Conservation (phyloP, 1,284 basidiomycete genomes). For the Fomitopsis betulina region DNA sequence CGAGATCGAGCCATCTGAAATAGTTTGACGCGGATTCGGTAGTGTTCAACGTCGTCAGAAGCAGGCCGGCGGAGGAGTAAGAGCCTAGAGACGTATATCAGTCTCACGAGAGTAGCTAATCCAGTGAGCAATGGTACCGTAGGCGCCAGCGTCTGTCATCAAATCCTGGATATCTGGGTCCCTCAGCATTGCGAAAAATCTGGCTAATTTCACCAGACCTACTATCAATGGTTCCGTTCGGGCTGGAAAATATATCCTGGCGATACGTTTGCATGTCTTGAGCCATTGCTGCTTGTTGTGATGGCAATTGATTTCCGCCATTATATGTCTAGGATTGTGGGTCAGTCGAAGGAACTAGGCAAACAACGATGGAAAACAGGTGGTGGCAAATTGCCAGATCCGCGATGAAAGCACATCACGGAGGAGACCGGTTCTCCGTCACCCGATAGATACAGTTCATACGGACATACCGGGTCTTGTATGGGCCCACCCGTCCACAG, state of each 20-base stretch:
- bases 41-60: conserved; percentile 46
- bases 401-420: neutral
- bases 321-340: conserved; percentile 48
- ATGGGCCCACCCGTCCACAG: conserved; percentile 76
- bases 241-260: conserved; percentile 50
- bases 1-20: conserved; percentile 65
- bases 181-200: neutral
- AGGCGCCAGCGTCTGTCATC: conserved; percentile 51
- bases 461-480: conserved; percentile 47
- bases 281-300: conserved; percentile 40
- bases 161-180: conserved; percentile 51
- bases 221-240: conserved; percentile 58
- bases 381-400: neutral
- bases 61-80: conserved; percentile 60
- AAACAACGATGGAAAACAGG: neutral
- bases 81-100: conserved; percentile 42
- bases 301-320: conserved; percentile 59
- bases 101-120: neutral
- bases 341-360: neutral
- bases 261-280: conserved; percentile 49
- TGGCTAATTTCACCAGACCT: conserved; percentile 15
- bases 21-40: conserved; percentile 44
- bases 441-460: neutral
- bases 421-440: neutral
- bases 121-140: conserved; percentile 38